Conservation (phyloP, 495 filamentous ascomycete species). For the Staphylotrichum longicolle region DNA sequence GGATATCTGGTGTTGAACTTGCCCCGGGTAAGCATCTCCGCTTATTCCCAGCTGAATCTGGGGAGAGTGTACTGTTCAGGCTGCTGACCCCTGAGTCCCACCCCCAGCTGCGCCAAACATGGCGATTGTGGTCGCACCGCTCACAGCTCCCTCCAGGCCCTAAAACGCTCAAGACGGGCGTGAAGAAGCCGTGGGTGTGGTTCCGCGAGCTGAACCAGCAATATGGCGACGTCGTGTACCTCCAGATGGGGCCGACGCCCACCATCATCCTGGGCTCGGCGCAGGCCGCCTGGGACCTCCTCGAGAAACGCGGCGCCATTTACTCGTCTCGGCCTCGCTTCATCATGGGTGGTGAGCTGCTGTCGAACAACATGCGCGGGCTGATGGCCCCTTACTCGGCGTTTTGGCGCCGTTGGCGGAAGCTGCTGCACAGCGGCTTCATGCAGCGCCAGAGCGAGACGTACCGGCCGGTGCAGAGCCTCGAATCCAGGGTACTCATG, state of each 20-base stretch:
- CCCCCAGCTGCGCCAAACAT: conserved; percentile 31
- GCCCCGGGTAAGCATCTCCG: conserved; percentile 27
- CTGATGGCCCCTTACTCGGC: conserved; percentile 52
- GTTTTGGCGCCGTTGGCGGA: conserved; percentile 56
- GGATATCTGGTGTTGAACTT: conserved; percentile 29
- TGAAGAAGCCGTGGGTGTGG: conserved; percentile 57
- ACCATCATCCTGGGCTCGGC: conserved; percentile 65
- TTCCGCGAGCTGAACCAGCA: conserved; percentile 54
- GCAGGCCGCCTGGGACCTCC: conserved; percentile 53
- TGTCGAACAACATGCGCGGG: conserved; percentile 48
- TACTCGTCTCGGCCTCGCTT: conserved; percentile 50
- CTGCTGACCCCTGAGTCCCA: neutral
- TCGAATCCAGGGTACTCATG: conserved; percentile 50
- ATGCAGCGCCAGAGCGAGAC: conserved; percentile 54
- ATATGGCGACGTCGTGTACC: conserved; percentile 59
- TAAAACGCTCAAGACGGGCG: conserved; percentile 34
- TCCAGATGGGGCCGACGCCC: conserved; percentile 61
- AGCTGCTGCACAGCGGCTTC: conserved; percentile 53
- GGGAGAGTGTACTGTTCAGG: neutral
- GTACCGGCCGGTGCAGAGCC: conserved; percentile 55
- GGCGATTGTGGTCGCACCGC: conserved; percentile 35
- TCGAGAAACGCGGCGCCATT: conserved; percentile 53
- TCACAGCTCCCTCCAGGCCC: conserved; percentile 37
- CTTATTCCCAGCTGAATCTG: neutral
- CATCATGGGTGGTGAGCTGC: conserved; percentile 52